phyloP scores from a whole-genome alignment of 2,329 filamentous ascomycete species.

The Penicillium occitanis region DNA sequence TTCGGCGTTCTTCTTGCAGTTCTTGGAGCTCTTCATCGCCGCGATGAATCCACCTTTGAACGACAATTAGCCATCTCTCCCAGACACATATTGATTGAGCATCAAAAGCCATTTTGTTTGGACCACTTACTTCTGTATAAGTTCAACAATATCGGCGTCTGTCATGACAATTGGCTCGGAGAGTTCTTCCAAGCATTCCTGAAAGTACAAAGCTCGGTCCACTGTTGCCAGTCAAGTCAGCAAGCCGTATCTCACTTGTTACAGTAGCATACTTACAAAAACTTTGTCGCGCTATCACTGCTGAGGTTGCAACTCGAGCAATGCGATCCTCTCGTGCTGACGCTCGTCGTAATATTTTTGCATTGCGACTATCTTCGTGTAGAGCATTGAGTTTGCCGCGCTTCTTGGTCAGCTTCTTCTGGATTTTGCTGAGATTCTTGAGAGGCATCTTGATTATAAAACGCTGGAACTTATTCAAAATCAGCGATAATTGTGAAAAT shows the following conservation, averaged over 20 bases:
- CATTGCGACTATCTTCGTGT: conserved; percentile 86
- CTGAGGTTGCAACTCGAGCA: conserved; percentile 66
- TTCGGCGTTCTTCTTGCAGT: conserved; percentile 63
- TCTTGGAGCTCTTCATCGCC: conserved; percentile 40
- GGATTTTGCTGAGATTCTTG: conserved; percentile 74
- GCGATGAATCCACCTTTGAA: conserved; percentile 38
- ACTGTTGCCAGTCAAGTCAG: conserved; percentile 48
- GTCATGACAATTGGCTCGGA: conserved; percentile 36
- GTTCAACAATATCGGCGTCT: conserved; percentile 42
- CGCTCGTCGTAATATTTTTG: conserved; percentile 75
- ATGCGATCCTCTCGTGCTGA: conserved; percentile 79
- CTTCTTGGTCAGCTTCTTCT: conserved; percentile 90
- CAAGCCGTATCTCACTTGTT: neutral
- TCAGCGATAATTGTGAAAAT: neutral
- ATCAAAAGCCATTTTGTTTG: neutral
- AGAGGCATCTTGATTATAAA: conserved; percentile 58
- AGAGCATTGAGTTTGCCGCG: conserved; percentile 69
- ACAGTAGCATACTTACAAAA: conserved; percentile 57
- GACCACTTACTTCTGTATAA: conserved; percentile 59
- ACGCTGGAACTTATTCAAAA: neutral
- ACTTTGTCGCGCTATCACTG: conserved; percentile 71
- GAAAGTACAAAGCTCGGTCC: conserved; percentile 69
- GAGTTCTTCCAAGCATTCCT: conserved; percentile 55
- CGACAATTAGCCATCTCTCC: neutral
- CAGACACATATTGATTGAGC: no score